Percentiles rank a stretch among this genome's conserved stretches.
Conservation (phyloP, 1,284 basidiomycete species). For the Ustilago sp. region DNA sequence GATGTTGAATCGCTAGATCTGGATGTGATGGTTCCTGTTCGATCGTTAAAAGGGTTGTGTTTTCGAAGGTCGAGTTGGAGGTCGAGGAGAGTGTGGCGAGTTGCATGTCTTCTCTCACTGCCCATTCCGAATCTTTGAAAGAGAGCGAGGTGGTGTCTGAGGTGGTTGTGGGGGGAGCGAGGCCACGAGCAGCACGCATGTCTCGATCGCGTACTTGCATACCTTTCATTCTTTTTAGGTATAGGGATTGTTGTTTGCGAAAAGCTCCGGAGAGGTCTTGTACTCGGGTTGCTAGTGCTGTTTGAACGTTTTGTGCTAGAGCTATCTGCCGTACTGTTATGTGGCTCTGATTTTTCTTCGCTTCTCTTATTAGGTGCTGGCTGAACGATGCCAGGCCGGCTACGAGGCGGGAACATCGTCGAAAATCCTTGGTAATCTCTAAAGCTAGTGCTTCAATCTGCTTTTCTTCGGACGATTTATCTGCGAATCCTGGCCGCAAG, state of each 20-base stretch:
- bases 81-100: constrained; percentile 20
- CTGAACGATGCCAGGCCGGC: constrained; percentile 55
- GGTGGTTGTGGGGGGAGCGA: constrained; percentile 19
- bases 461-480: constrained; percentile 89
- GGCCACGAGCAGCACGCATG: constrained; percentile 39
- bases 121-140: constrained; percentile 54
- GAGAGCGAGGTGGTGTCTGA: neutral
- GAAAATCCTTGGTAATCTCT: constrained; percentile 78
- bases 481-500: constrained; percentile 92
- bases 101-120: constrained; percentile 64
- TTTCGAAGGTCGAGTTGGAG: constrained; percentile 7
- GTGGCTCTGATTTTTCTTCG: constrained; percentile 65
- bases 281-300: constrained; percentile 90
- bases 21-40: neutral
- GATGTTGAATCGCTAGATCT: constrained; percentile 51
- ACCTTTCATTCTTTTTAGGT: constrained; percentile 88
- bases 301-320: constrained; percentile 93
- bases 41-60: neutral
- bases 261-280: constrained; percentile 94
- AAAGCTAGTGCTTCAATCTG: constrained; percentile 89
- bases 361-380: constrained; percentile 73
- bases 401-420: constrained; percentile 55
- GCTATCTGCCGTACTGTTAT: constrained; percentile 56
- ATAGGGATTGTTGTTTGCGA: constrained; percentile 95
- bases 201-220: constrained; percentile 61